These are phyloP conservation scores for Hypomyces perniciosus DNA, from an alignment of 2,329 filamentous ascomycete species.

Conservation along the genomic window DNA sequence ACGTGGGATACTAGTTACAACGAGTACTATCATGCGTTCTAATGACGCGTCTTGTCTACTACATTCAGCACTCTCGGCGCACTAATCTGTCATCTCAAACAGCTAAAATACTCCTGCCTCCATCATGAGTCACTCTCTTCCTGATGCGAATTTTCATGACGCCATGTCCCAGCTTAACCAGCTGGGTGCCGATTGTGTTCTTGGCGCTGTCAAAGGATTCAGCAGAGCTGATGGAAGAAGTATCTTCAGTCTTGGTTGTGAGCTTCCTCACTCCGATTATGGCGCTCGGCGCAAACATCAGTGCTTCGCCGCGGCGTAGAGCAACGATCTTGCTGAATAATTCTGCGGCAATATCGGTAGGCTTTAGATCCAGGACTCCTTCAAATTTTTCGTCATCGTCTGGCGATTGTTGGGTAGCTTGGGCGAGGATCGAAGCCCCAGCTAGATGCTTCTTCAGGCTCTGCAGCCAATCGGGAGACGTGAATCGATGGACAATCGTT, in stretches of 20 bases:
- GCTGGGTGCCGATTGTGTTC: neutral
- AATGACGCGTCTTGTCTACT: too few species aligned
- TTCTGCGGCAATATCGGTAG: slow-evolving; percentile 14
- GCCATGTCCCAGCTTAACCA: slow-evolving; percentile 29
- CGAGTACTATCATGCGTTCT: too few species aligned
- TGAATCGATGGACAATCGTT: slow-evolving; percentile 69
- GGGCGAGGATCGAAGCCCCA: slow-evolving; percentile 14
- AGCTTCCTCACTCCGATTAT: slow-evolving; percentile 21
- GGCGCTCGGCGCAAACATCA: slow-evolving; percentile 42
- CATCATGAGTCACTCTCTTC: slow-evolving; percentile 38
- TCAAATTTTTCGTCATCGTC: neutral
- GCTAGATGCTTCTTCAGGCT: slow-evolving; percentile 42
- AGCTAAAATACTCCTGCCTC: slow-evolving; percentile 41
- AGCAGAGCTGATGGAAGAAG: neutral
- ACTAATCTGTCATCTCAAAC: slow-evolving; percentile 11
- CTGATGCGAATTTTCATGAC: slow-evolving; percentile 37
- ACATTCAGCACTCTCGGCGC: too few species aligned
- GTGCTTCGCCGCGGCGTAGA: slow-evolving; percentile 38
- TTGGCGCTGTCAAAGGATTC: neutral
- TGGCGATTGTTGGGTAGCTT: neutral
- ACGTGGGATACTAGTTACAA: too few species aligned
- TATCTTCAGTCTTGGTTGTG: neutral
- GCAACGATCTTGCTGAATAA: slow-evolving; percentile 38
- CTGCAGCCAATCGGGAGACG: slow-evolving; percentile 56
- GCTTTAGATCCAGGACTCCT: neutral